Evolutionary conservation across 345 rosid genomes (phyloP).

Genomic region (Melastoma malabathricum): DNA sequence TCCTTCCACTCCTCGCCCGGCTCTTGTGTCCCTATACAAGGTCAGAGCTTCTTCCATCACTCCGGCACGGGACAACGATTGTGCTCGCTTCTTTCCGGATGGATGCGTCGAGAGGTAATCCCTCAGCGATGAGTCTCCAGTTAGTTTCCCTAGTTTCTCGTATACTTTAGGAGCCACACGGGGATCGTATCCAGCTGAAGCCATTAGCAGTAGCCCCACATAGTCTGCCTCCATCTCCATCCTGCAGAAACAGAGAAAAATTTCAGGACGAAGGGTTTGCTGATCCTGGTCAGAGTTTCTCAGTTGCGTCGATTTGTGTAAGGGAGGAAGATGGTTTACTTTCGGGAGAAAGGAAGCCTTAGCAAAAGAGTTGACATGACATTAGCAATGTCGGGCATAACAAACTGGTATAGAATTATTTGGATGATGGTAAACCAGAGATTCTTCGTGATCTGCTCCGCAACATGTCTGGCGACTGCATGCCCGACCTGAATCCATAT

Average conservation of each 20-base stretch:
- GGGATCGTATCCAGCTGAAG: slow-evolving; percentile 90
- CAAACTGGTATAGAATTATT: slow-evolving; percentile 53
- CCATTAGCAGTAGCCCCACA: slow-evolving; percentile 62
- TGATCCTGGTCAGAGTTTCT: too few species aligned
- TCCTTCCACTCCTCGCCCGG: slow-evolving; percentile 66
- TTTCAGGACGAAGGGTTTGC: not conserved
- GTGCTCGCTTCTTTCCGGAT: slow-evolving; percentile 75
- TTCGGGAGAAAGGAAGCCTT: slow-evolving; percentile 86
- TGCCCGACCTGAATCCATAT: slow-evolving; percentile 56
- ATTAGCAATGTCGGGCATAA: slow-evolving; percentile 69
- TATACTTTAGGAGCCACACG: slow-evolving; percentile 67
- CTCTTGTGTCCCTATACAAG: slow-evolving; percentile 45
- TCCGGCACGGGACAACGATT: slow-evolving; percentile 53
- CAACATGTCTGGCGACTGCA: slow-evolving; percentile 79
- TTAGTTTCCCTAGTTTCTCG: slow-evolving; percentile 61
- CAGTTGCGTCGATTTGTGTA: too few species aligned
- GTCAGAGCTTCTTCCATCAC: slow-evolving; percentile 88
- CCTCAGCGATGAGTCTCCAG: slow-evolving; percentile 29
- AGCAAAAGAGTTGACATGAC: slow-evolving; percentile 62
- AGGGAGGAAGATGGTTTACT: slow-evolving; percentile 22
- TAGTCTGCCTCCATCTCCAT: slow-evolving; percentile 97
- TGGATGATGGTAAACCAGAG: slow-evolving; percentile 71
- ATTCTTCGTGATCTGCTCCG: slow-evolving; percentile 61
- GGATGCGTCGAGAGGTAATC: slow-evolving; percentile 94
- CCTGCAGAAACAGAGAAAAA: slow-evolving; percentile 19